phyloP scores from a whole-genome alignment of 2,329 filamentous ascomycete species.

The Penicillium rolfsii region DNA sequence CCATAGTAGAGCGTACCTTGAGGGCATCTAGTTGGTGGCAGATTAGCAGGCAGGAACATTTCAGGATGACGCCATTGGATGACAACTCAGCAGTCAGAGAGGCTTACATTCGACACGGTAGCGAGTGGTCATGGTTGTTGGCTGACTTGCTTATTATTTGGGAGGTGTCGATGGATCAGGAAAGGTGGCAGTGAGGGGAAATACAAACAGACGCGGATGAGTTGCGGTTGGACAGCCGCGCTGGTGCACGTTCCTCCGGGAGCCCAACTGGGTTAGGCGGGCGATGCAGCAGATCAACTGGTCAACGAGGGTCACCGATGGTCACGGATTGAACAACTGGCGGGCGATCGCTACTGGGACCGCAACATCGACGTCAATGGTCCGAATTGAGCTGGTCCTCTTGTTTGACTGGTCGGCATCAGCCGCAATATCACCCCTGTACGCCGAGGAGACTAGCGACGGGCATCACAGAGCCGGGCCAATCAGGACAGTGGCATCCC shows the following conservation, averaged over 20 bases:
- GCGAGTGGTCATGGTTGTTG: conserved; percentile 49
- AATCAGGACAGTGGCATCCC: neutral
- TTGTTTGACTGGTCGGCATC: neutral
- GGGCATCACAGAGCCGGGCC: neutral
- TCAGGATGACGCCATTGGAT: neutral
- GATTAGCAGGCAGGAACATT: conserved; percentile 18
- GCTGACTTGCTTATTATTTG: neutral
- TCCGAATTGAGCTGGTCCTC: too few species aligned
- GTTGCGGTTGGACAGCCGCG: neutral
- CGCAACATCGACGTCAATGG: too few species aligned
- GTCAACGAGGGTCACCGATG: neutral
- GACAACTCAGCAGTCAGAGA: neutral
- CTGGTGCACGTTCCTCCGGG: conserved; percentile 4
- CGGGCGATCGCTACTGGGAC: too few species aligned
- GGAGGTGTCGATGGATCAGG: conserved; percentile 12
- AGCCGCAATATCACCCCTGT: too few species aligned
- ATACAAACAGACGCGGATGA: neutral
- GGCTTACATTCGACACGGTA: conserved; percentile 71
- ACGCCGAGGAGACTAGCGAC: neutral
- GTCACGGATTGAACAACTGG: neutral
- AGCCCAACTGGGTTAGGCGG: neutral
- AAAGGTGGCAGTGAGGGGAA: neutral
- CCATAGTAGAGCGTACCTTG: conserved; percentile 51
- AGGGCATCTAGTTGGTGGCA: conserved; percentile 59
- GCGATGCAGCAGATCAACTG: neutral